These are phyloP conservation scores for Chaetomidium leptoderma DNA, from an alignment of 495 filamentous ascomycete species.

Conservation along the genomic window DNA sequence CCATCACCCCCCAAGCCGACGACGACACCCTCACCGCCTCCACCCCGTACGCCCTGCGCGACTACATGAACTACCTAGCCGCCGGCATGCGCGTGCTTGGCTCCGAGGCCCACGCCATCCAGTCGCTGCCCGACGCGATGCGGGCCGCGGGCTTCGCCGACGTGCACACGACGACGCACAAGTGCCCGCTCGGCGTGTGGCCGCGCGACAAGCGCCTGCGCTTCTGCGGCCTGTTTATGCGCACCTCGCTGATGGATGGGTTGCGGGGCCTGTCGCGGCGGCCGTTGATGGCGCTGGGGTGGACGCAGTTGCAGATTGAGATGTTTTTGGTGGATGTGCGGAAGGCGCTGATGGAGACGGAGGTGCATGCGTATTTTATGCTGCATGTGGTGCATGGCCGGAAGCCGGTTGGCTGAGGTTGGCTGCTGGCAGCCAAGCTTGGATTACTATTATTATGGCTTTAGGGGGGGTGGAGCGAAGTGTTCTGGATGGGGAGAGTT, in stretches of 20 bases:
- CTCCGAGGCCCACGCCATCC: slow-evolving; percentile 28
- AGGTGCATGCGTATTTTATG: slow-evolving; percentile 32
- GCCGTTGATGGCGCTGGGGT: slow-evolving; percentile 33
- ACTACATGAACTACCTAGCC: slow-evolving; percentile 31
- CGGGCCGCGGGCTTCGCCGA: slow-evolving; percentile 31
- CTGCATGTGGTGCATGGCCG: slow-evolving; percentile 32
- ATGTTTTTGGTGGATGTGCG: slow-evolving; percentile 39
- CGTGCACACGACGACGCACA: slow-evolving; percentile 24
- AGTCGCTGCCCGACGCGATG: slow-evolving; percentile 18
- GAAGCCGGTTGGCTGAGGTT: slow-evolving; percentile 25
- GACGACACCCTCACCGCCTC: slow-evolving; percentile 36
- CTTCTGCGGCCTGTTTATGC: slow-evolving; percentile 33
- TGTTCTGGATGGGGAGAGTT: too few relatives aligned
- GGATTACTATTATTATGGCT: too few relatives aligned
- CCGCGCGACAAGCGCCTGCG: slow-evolving; percentile 31
- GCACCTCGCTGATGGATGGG: slow-evolving; percentile 37
- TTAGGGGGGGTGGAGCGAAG: too few relatives aligned
- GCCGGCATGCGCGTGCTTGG: slow-evolving; percentile 29
- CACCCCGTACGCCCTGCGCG: slow-evolving; percentile 37
- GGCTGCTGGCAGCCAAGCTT: too few relatives aligned
- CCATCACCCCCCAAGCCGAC: slow-evolving; percentile 38
- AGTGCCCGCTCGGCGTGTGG: slow-evolving; percentile 36
- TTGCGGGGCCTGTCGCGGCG: slow-evolving; percentile 30
- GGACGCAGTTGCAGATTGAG: slow-evolving; percentile 39
- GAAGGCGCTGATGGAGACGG: slow-evolving; percentile 31